Evolutionary conservation across 2,329 filamentous ascomycete genomes (phyloP).

Genomic region (Alternaria tenuissima): DNA sequence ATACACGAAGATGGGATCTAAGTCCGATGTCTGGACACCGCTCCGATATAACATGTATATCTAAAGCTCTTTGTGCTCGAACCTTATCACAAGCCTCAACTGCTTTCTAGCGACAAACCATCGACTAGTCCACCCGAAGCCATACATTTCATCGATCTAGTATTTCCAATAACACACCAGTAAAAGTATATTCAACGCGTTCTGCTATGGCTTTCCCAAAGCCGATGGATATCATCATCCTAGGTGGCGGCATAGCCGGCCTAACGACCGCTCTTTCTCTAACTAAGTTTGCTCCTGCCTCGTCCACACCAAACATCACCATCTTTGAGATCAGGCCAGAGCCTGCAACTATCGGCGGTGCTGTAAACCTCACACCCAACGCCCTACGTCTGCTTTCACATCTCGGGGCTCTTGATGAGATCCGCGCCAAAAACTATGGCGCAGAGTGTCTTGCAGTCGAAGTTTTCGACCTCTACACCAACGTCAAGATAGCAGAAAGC

Average conservation of each 20-base stretch:
- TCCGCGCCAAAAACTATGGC: slow-evolving; percentile 52
- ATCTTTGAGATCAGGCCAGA: slow-evolving; percentile 59
- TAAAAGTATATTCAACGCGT: not conserved
- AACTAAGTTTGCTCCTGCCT: slow-evolving; percentile 52
- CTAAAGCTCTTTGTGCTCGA: not conserved
- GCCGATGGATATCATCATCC: slow-evolving; percentile 38
- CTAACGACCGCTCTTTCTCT: slow-evolving; percentile 54
- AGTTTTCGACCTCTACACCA: slow-evolving; percentile 55
- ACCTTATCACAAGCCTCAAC: not conserved
- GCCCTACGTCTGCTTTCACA: slow-evolving; percentile 63
- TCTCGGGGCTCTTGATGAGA: slow-evolving; percentile 57
- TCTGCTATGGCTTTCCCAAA: slow-evolving; percentile 9
- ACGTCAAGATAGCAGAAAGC: slow-evolving; percentile 54
- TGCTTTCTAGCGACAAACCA: not conserved
- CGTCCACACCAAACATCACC: slow-evolving; percentile 50
- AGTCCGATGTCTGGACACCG: not conserved
- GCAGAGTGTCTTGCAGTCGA: slow-evolving; percentile 55
- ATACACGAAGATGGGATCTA: not conserved
- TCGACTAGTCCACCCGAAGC: not conserved
- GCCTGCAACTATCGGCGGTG: slow-evolving; percentile 63
- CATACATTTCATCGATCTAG: not conserved
- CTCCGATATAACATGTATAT: not conserved
- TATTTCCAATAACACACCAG: not conserved
- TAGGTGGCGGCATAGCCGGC: slow-evolving; percentile 46
- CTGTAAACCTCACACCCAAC: slow-evolving; percentile 69